A percentile compares a stretch with the other conserved stretches of the same genome.
These are phyloP conservation scores for Mollisia scopiformis DNA, from an alignment of 2,329 filamentous ascomycete genomes.

Conservation along the genomic window DNA sequence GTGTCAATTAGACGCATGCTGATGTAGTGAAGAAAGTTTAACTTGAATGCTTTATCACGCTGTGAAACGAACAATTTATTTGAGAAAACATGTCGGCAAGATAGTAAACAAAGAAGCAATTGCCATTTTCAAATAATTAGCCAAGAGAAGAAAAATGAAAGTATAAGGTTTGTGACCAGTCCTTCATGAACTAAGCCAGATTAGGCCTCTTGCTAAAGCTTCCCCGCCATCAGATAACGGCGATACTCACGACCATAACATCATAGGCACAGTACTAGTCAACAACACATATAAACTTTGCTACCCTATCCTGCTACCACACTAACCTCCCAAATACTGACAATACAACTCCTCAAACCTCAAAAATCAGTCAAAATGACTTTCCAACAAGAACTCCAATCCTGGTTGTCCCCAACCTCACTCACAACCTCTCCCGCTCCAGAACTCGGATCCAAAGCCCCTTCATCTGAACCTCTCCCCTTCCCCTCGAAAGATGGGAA, in stretches of 20 bases:
- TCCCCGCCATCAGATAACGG: background rate
- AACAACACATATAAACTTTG: background rate
- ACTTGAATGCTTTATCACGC: background rate
- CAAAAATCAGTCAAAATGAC: slow-evolving; percentile 27
- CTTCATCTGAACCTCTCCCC: slow-evolving; percentile 52
- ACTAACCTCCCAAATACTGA: background rate
- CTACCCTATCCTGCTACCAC: background rate
- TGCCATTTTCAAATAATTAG: too few species aligned
- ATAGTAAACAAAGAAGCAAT: background rate
- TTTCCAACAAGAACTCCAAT: slow-evolving; percentile 35
- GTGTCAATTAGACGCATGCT: slow-evolving; percentile 6
- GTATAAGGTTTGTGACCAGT: too few species aligned
- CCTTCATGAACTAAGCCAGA: background rate
- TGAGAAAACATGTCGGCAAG: background rate
- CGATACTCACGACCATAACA: background rate
- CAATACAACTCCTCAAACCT: background rate
- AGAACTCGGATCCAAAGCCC: slow-evolving; percentile 57
- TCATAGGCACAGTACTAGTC: background rate
- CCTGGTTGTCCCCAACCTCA: slow-evolving; percentile 30
- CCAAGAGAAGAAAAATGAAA: too few species aligned
- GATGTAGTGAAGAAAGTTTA: background rate
- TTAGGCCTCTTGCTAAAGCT: background rate
- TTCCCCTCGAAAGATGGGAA: slow-evolving; percentile 54
- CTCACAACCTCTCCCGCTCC: slow-evolving; percentile 49
- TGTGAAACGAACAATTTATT: too few species aligned